Evolutionary conservation across 2,329 filamentous ascomycete genomes (phyloP).

Genomic region (Aureobasidium pullulans): DNA sequence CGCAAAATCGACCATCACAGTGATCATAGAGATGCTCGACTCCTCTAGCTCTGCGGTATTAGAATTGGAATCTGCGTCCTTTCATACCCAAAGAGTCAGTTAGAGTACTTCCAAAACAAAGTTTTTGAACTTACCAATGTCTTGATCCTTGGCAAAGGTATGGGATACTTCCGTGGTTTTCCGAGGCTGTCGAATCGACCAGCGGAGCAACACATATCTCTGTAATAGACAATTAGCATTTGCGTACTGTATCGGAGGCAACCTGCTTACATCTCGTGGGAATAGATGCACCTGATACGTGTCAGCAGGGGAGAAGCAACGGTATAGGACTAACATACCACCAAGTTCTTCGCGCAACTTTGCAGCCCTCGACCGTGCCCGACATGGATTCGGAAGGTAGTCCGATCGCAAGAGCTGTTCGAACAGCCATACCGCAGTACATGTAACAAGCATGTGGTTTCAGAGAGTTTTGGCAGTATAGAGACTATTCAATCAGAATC

Average conservation of each 20-base stretch:
- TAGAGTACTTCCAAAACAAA: not conserved
- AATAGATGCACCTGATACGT: not conserved
- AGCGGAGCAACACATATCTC: slow-evolving; percentile 27
- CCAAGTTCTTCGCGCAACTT: slow-evolving; percentile 14
- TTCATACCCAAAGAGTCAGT: not conserved
- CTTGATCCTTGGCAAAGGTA: slow-evolving; percentile 13
- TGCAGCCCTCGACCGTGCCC: not conserved
- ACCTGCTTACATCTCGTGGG: not conserved
- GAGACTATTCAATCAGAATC: slow-evolving; percentile 6
- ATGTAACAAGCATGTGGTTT: slow-evolving; percentile 18
- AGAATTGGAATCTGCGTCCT: no score
- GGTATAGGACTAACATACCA: not conserved
- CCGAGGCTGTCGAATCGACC: slow-evolving; percentile 26
- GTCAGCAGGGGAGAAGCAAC: not conserved
- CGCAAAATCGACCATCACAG: slow-evolving; percentile 15
- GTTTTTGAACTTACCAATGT: not conserved
- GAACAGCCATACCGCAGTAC: slow-evolving; percentile 17
- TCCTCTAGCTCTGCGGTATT: not conserved
- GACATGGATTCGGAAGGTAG: slow-evolving; percentile 13
- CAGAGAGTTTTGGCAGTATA: slow-evolving; percentile 18
- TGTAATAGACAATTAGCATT: not conserved
- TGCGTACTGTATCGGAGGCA: not conserved
- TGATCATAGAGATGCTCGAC: slow-evolving; percentile 4
- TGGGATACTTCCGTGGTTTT: slow-evolving; percentile 23
- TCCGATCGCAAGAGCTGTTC: slow-evolving; percentile 17